Evolutionary conservation across 2,329 filamentous ascomycete genomes (phyloP).

Genomic region (Colletotrichum tabaci): DNA sequence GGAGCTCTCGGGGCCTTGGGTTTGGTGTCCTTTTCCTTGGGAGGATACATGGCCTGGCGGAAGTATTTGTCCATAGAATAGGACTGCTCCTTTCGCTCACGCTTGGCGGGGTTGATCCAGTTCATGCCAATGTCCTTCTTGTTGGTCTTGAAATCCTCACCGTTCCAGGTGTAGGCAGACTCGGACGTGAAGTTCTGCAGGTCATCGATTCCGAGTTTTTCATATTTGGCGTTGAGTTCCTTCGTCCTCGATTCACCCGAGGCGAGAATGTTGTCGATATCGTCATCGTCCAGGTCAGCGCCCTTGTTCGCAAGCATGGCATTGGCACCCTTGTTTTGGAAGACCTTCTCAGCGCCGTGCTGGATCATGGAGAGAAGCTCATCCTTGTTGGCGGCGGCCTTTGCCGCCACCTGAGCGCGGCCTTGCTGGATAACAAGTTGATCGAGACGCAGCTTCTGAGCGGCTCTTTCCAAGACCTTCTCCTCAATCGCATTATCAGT

Average conservation of each 20-base stretch:
- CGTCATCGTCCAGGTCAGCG: conserved; percentile 82
- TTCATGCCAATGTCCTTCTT: conserved; percentile 93
- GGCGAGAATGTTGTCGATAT: conserved; percentile 90
- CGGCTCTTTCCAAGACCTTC: conserved; percentile 95
- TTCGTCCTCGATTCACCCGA: conserved; percentile 92
- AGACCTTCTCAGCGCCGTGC: conserved; percentile 96
- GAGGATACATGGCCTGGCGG: conserved; percentile 84
- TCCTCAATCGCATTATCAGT: conserved; percentile 99
- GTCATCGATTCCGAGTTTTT: conserved; percentile 96
- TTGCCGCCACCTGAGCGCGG: conserved; percentile 89
- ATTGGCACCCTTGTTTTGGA: conserved; percentile 79
- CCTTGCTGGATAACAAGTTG: conserved; percentile 99
- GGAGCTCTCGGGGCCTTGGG: conserved; percentile 96
- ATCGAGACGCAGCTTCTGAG: conserved; percentile 95
- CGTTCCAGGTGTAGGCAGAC: conserved; percentile 99
- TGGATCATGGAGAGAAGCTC: conserved; percentile 98
- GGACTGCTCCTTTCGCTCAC: conserved; percentile 96
- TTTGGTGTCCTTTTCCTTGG: conserved; percentile 89
- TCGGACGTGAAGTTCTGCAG: conserved; percentile 98
- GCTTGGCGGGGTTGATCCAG: conserved; percentile 99
- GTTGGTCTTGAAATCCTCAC: conserved; percentile 91
- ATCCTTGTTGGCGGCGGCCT: conserved; percentile 94
- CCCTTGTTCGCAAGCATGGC: conserved; percentile 72
- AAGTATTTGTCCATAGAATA: conserved; percentile 99
- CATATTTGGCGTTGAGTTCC: conserved; percentile 92